Percentiles rank a stretch among this genome's conserved stretches.
Evolutionary conservation across 305 asterid species (phyloP).

Genomic region (Rubia tinctorum): DNA sequence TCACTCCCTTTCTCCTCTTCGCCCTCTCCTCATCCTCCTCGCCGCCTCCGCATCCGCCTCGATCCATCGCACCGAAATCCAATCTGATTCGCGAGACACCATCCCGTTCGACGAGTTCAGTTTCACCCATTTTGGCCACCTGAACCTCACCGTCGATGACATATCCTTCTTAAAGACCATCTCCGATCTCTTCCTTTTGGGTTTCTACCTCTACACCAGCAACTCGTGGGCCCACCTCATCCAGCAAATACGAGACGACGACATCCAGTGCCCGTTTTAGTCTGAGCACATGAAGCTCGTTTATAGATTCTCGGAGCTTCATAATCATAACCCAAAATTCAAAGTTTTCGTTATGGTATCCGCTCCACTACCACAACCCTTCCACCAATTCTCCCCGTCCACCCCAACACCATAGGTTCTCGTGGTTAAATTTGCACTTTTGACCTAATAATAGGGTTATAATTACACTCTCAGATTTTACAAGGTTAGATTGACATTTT

Average conservation of each 20-base stretch:
- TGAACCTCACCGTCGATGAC: conserved; percentile 52
- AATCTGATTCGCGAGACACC: conserved; percentile 55
- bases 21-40: conserved; percentile 13
- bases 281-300: conserved; percentile 48
- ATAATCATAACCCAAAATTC: conserved; percentile 1
- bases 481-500: no score
- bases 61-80: conserved; percentile 57
- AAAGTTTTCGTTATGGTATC: conserved; percentile 33
- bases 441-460: no score
- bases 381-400: no score
- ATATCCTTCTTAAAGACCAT: conserved; percentile 32
- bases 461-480: no score
- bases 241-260: conserved; percentile 54
- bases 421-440: no score
- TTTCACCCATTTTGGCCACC: conserved; percentile 69
- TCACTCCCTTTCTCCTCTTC: not conserved
- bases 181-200: conserved; percentile 51
- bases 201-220: conserved; percentile 75
- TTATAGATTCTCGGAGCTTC: conserved; percentile 44
- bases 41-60: conserved; percentile 34
- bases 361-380: no score
- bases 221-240: conserved; percentile 63
- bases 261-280: conserved; percentile 57
- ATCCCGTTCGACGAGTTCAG: conserved; percentile 83
- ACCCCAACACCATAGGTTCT: no score